Evolutionary conservation across 768 basidiomycete species (phyloP).

Genomic region (Trametes elegans): DNA sequence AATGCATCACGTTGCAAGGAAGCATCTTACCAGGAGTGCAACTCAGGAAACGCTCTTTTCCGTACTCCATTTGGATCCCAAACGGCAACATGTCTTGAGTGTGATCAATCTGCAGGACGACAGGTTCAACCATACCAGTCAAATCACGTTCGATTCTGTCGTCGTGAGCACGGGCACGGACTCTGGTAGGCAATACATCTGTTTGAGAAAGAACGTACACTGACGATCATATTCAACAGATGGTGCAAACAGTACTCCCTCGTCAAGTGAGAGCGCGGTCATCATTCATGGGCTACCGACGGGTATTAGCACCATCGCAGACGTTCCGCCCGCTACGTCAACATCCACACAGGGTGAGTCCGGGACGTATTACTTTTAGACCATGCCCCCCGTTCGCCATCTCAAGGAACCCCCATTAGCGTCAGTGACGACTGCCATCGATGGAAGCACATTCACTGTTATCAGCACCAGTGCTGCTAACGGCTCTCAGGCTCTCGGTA

Average conservation of each 20-base stretch:
- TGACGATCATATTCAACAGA: not conserved
- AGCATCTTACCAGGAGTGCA: not conserved
- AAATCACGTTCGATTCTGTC: constrained; percentile 29
- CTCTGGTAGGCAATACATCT: not conserved
- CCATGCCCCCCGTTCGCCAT: too few species aligned
- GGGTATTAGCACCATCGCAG: too few species aligned
- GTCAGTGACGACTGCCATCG: too few species aligned
- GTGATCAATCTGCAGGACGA: constrained; percentile 29
- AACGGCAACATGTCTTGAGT: constrained; percentile 23
- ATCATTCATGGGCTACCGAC: not conserved
- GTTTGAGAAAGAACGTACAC: too few species aligned
- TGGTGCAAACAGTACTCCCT: too few species aligned
- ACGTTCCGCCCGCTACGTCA: too few species aligned
- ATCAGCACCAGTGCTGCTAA: too few species aligned
- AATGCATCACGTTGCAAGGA: not conserved
- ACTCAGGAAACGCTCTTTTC: constrained; percentile 30
- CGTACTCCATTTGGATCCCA: constrained; percentile 27
- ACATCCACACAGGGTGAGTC: too few species aligned
- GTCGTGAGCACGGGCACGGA: constrained; percentile 9
- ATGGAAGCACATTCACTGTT: too few species aligned
- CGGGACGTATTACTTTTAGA: too few species aligned
- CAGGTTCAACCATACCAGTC: constrained; percentile 18
- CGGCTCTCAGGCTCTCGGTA: too few species aligned
- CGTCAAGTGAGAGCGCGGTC: not conserved
- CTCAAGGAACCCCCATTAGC: too few species aligned